Evolutionary conservation across 2,329 filamentous ascomycete species (phyloP).

Genomic region (Trichoderma asperellum): DNA sequence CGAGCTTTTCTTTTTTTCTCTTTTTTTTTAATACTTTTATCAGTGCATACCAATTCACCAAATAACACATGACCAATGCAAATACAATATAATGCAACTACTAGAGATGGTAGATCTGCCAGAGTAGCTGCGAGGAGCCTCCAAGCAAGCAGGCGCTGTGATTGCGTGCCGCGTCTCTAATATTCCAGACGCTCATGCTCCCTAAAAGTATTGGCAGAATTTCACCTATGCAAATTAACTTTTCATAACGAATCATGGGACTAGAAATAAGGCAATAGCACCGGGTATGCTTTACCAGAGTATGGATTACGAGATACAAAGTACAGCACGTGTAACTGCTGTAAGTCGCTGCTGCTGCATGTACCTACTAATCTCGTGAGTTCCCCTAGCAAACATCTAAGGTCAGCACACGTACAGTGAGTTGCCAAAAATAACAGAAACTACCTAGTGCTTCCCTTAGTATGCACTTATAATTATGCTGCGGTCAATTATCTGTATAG

Average conservation of each 20-base stretch:
- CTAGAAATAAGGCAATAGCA: no score
- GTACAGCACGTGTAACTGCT: no score
- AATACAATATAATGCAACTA: background rate
- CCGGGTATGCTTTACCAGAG: background rate
- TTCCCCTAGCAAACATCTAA: no score
- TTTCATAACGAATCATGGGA: no score
- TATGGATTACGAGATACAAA: background rate
- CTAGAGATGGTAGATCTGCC: background rate
- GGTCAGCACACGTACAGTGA: background rate
- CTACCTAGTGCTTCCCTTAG: no score
- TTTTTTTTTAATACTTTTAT: background rate
- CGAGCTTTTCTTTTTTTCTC: background rate
- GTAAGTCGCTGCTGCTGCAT: no score
- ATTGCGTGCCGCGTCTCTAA: background rate
- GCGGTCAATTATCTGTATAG: no score
- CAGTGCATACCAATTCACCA: background rate
- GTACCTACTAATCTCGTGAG: no score
- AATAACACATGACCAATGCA: no score
- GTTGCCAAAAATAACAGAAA: background rate
- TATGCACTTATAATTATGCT: no score
- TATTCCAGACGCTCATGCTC: background rate
- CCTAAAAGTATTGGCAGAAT: no score
- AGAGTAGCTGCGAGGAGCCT: background rate
- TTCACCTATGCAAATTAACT: no score
- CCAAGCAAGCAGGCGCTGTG: background rate